phyloP scores from a whole-genome alignment of 441 rosid species.

The Rhodomyrtus psidioides region DNA sequence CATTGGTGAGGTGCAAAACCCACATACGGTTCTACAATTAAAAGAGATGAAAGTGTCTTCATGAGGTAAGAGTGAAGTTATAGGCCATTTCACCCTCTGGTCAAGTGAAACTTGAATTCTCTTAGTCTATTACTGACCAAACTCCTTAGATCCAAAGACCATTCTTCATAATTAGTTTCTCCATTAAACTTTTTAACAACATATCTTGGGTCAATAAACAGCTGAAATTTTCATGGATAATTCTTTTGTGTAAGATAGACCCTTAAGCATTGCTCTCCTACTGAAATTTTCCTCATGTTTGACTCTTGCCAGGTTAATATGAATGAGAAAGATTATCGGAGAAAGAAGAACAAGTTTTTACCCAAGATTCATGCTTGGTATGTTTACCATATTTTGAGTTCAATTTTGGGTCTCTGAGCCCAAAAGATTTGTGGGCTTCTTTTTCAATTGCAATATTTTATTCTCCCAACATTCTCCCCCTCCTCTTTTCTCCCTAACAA shows the following conservation, averaged over 20 bases:
- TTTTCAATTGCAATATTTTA: background rate
- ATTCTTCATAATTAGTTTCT: background rate
- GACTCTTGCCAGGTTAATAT: constrained; percentile 64
- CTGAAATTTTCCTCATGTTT: background rate
- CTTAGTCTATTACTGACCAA: background rate
- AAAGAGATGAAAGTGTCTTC: background rate
- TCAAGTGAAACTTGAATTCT: background rate
- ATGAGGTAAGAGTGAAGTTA: background rate
- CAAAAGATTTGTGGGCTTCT: background rate
- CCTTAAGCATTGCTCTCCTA: background rate
- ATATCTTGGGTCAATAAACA: background rate
- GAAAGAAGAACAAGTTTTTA: constrained; percentile 95
- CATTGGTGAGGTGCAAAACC: background rate
- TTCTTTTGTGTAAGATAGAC: background rate
- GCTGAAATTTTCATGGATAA: background rate
- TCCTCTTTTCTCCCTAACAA: background rate
- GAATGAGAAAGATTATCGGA: constrained; percentile 95
- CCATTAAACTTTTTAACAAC: background rate
- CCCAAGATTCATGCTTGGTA: constrained; percentile 99
- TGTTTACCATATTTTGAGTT: background rate
- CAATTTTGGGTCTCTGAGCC: background rate
- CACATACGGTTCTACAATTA: background rate
- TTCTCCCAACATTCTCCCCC: background rate
- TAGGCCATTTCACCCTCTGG: background rate
- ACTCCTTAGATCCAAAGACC: background rate